Percentiles rank a stretch among this genome's conserved stretches.
Evolutionary conservation across 1,284 basidiomycete species (phyloP).

Genomic region (Leccinum pachyderme): DNA sequence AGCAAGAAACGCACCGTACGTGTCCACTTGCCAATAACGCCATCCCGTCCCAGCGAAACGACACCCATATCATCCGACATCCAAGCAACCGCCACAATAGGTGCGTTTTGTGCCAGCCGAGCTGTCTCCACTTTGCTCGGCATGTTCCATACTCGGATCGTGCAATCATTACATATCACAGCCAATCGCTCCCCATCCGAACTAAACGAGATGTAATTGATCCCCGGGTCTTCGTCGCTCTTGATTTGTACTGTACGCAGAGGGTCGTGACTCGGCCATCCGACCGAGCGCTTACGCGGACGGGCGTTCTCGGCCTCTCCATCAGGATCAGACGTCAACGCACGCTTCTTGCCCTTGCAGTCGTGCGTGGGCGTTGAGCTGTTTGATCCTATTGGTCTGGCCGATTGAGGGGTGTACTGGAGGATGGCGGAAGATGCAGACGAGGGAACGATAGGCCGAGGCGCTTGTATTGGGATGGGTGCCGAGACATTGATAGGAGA

Average conservation of each 20-base stretch:
- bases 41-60: slow-evolving; percentile 53
- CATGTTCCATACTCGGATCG: slow-evolving; percentile 54
- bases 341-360: slow-evolving; percentile 34
- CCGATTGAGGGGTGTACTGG: slow-evolving; percentile 24
- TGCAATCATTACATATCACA: slow-evolving; percentile 52
- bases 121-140: slow-evolving; percentile 31
- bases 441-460: slow-evolving; percentile 23
- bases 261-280: slow-evolving; percentile 44
- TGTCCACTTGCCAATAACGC: slow-evolving; percentile 57
- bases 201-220: slow-evolving; percentile 45
- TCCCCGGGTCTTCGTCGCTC: slow-evolving; percentile 42
- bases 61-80: slow-evolving; percentile 54
- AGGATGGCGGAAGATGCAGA: slow-evolving; percentile 25
- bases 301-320: slow-evolving; percentile 27
- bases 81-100: slow-evolving; percentile 52
- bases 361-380: slow-evolving; percentile 30
- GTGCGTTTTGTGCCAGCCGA: slow-evolving; percentile 38
- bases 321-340: slow-evolving; percentile 21
- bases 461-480: slow-evolving; percentile 27
- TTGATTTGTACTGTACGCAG: slow-evolving; percentile 37
- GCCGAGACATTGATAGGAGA: slow-evolving; percentile 15
- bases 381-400: slow-evolving; percentile 15
- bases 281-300: slow-evolving; percentile 32
- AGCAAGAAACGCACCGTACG: slow-evolving; percentile 41
- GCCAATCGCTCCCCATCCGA: slow-evolving; percentile 50